phyloP scores from a whole-genome alignment of 306 rosid species.

The Vigna angularis region DNA sequence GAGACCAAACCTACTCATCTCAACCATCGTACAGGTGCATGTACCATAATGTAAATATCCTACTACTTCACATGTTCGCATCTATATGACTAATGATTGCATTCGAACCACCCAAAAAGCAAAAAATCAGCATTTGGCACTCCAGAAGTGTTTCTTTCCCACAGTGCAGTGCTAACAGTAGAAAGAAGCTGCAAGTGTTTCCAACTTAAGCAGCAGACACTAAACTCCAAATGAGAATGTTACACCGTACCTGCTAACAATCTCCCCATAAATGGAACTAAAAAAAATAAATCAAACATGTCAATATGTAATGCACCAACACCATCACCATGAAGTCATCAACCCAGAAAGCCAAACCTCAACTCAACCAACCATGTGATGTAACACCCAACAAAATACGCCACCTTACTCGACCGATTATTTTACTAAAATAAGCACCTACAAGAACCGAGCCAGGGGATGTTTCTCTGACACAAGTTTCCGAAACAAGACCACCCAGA shows the following conservation, averaged over 20 bases:
- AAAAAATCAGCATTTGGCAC: background rate
- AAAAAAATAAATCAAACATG: background rate
- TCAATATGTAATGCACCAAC: background rate
- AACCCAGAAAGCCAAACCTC: conserved; percentile 25
- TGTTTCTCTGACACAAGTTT: conserved; percentile 22
- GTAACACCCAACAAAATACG: background rate
- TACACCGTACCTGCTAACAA: too few relatives aligned
- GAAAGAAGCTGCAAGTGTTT: conserved; percentile 4
- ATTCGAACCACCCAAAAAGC: conserved; percentile 4
- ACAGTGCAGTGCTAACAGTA: background rate
- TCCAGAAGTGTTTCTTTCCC: background rate
- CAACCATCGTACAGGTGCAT: too few relatives aligned
- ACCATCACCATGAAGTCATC: background rate
- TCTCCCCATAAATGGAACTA: background rate
- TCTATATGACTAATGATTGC: background rate
- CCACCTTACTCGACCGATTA: background rate
- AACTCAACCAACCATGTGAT: background rate
- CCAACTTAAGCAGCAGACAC: conserved; percentile 2
- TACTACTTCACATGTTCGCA: background rate
- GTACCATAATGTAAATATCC: too few relatives aligned
- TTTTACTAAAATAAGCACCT: conserved; percentile 9
- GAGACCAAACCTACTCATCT: too few relatives aligned
- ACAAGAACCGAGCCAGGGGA: background rate
- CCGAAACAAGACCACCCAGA: background rate
- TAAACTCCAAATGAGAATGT: conserved; percentile 10